A percentile compares a stretch with the other conserved stretches of the same genome.
These are phyloP conservation scores for Pseudocercospora vitis DNA, from an alignment of 2,329 filamentous ascomycete genomes.

Conservation along the genomic window DNA sequence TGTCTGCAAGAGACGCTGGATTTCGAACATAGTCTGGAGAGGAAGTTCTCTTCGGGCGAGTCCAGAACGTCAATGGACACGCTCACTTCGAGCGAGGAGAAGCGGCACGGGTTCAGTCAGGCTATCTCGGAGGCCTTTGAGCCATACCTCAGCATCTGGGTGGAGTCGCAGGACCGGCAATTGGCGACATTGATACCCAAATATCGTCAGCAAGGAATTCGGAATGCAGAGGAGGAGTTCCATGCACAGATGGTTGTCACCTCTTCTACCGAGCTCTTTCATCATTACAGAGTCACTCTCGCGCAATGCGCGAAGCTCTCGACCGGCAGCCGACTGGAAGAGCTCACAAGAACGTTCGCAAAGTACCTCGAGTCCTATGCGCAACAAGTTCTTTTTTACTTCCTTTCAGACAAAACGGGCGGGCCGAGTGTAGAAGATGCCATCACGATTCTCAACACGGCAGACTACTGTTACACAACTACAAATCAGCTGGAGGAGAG, in stretches of 20 bases:
- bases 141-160: conserved; percentile 94
- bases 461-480: conserved; percentile 94
- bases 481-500: conserved; percentile 92
- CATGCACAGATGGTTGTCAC: conserved; percentile 83
- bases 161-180: conserved; percentile 91
- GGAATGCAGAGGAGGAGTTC: conserved; percentile 87
- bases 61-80: conserved; percentile 82
- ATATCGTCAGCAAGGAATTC: conserved; percentile 79
- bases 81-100: conserved; percentile 69
- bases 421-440: conserved; percentile 70
- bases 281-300: conserved; percentile 90
- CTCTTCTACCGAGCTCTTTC: conserved; percentile 94
- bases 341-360: conserved; percentile 79
- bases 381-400: conserved; percentile 81
- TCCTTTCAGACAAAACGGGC: conserved; percentile 61
- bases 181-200: conserved; percentile 80
- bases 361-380: conserved; percentile 96
- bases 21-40: conserved; percentile 90
- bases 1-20: conserved; percentile 95
- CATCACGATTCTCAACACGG: conserved; percentile 87
- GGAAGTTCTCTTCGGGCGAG: conserved; percentile 67
- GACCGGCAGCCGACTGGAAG: conserved; percentile 80
- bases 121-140: conserved; percentile 96
- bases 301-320: conserved; percentile 96
- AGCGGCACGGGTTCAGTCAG: conserved; percentile 76